These are phyloP conservation scores for Cladophialophora exuberans DNA, from an alignment of 2,329 filamentous ascomycete genomes.

Conservation along the genomic window DNA sequence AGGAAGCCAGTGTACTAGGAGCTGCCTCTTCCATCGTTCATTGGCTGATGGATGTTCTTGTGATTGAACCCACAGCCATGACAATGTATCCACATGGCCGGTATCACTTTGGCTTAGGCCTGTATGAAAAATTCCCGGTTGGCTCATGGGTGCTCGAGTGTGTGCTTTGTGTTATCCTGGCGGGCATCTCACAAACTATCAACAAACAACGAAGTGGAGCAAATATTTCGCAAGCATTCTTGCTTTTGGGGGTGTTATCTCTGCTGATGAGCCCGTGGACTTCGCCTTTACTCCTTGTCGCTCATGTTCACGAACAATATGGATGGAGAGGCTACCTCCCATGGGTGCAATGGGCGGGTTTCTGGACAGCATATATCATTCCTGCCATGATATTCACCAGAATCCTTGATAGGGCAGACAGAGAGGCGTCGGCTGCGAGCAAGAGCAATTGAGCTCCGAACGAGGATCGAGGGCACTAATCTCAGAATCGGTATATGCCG, in stretches of 20 bases:
- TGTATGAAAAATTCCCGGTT: constrained; percentile 2
- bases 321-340: neutral
- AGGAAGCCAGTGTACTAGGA: constrained; percentile 1
- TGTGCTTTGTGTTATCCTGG: neutral
- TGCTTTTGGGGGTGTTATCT: neutral
- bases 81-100: neutral
- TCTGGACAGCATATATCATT: neutral
- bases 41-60: constrained; percentile 3
- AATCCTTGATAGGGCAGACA: neutral
- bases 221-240: neutral
- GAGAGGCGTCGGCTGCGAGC: neutral
- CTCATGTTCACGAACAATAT: neutral
- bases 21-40: neutral
- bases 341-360: neutral
- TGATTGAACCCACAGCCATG: neutral
- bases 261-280: constrained; percentile 4
- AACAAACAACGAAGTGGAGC: neutral
- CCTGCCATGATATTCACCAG: neutral
- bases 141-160: neutral
- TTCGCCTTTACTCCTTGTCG: neutral
- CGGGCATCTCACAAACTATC: neutral
- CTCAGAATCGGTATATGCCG: neutral
- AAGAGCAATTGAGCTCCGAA: neutral
- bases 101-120: constrained; percentile 5
- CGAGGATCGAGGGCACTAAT: neutral